A percentile compares a stretch with the other conserved stretches of the same genome.
Conservation (phyloP, 164 flowering plant species). For the Berberis thunbergii region DNA sequence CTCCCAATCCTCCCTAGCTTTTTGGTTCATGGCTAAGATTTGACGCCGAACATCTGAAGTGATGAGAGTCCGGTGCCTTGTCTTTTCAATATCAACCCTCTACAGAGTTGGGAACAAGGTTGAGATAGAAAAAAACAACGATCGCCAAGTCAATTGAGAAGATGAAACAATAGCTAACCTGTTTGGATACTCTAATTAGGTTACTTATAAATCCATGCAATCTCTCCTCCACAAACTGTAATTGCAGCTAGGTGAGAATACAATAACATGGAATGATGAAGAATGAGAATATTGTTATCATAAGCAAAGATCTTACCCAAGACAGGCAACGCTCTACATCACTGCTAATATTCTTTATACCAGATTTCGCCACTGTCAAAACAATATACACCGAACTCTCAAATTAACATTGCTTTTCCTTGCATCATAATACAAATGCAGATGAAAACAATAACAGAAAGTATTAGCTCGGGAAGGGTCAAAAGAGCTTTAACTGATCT, state of each 20-base stretch:
- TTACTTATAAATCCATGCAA: conserved; percentile 67
- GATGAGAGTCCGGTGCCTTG: conserved; percentile 51
- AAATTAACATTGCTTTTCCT: too few relatives aligned
- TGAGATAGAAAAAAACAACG: background rate
- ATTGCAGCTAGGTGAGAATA: conserved; percentile 7
- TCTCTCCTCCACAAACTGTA: conserved; percentile 92
- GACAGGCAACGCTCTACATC: conserved; percentile 95
- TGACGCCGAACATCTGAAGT: conserved; percentile 53
- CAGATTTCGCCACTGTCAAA: conserved; percentile 65
- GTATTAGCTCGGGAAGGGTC: background rate
- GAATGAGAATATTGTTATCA: conserved; percentile 1
- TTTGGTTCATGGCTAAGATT: conserved; percentile 22
- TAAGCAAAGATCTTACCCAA: conserved; percentile 43
- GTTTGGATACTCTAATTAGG: conserved; percentile 75
- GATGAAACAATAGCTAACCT: conserved; percentile 37
- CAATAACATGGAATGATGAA: conserved; percentile 4
- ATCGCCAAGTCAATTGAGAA: background rate
- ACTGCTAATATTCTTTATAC: conserved; percentile 56
- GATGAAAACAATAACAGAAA: too few relatives aligned
- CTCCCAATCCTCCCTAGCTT: conserved; percentile 30
- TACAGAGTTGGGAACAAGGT: conserved; percentile 15
- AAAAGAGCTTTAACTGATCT: conserved; percentile 40
- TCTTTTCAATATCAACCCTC: conserved; percentile 75
- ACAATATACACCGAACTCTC: conserved; percentile 6
- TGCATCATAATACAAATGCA: too few relatives aligned